Percentiles rank a stretch among this genome's conserved stretches.
phyloP scores from a whole-genome alignment of 1,284 basidiomycete genomes.

The Austropuccinia psidii region DNA sequence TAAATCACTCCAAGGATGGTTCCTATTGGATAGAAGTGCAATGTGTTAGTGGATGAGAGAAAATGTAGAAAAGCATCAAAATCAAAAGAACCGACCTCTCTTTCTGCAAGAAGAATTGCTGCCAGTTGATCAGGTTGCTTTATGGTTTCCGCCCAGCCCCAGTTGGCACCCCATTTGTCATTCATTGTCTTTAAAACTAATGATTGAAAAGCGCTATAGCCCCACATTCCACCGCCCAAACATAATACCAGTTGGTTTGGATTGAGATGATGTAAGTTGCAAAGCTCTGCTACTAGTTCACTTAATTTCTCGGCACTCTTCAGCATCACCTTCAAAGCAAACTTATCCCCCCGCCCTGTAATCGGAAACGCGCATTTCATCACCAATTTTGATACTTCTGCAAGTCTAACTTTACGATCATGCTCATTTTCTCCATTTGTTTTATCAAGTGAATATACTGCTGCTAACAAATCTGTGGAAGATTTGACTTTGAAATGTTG shows the following conservation, averaged over 20 bases:
- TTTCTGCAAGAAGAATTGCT: not conserved
- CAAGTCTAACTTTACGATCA: conserved; percentile 8
- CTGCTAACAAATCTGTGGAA: not conserved
- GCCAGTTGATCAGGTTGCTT: conserved; percentile 25
- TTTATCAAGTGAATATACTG: conserved; percentile 1
- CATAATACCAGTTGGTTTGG: not conserved
- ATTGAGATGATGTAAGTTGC: not conserved
- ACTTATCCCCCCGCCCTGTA: not conserved
- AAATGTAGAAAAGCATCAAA: not conserved
- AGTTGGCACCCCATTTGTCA: not conserved
- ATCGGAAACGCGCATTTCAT: conserved; percentile 2
- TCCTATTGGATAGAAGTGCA: too few species aligned
- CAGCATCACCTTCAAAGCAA: not conserved
- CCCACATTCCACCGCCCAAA: conserved; percentile 32
- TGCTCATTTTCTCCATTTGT: not conserved
- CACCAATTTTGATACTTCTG: conserved; percentile 1
- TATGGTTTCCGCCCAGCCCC: conserved; percentile 29
- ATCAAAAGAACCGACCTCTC: not conserved
- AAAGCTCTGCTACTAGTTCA: not conserved
- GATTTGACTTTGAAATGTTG: conserved; percentile 6
- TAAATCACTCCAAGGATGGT: too few species aligned
- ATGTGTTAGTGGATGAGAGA: not conserved
- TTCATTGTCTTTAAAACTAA: not conserved
- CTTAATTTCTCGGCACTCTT: not conserved
- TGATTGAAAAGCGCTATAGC: not conserved